Conservation (phyloP, 176 grass and related monocot species). For the Pontederia crassipes region DNA sequence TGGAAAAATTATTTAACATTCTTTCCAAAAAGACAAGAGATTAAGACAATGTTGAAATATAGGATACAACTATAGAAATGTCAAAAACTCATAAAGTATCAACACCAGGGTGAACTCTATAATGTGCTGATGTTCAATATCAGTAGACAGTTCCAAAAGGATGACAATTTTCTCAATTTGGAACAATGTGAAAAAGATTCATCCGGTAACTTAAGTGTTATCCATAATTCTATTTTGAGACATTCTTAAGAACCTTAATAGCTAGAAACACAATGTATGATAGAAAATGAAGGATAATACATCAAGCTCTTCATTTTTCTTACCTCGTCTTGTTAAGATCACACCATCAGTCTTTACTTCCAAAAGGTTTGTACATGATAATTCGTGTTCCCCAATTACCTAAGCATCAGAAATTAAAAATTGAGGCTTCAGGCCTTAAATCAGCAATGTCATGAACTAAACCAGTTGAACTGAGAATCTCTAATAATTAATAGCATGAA, state of each 20-base stretch:
- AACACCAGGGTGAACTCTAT: too few species aligned
- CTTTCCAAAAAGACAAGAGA: not conserved
- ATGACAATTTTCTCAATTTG: too few species aligned
- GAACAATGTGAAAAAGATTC: too few species aligned
- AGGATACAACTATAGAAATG: not conserved
- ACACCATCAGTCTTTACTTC: slow-evolving; percentile 79
- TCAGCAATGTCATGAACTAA: not conserved
- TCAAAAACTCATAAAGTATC: not conserved
- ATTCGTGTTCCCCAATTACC: slow-evolving; percentile 70
- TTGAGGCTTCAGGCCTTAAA: not conserved
- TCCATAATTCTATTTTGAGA: too few species aligned
- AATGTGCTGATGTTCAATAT: too few species aligned
- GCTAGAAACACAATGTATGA: not conserved
- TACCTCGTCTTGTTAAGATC: slow-evolving; percentile 82
- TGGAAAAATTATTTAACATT: too few species aligned
- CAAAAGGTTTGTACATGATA: slow-evolving; percentile 74
- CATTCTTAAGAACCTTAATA: too few species aligned
- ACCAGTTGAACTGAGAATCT: slow-evolving; percentile 6
- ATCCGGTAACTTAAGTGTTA: too few species aligned
- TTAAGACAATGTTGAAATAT: not conserved
- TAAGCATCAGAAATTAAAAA: slow-evolving; percentile 9
- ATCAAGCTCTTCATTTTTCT: slow-evolving; percentile 7
- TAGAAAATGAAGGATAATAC: not conserved
- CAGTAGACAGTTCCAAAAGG: too few species aligned
- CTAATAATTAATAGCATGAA: not conserved